A percentile compares a stretch with the other conserved stretches of the same genome.
Evolutionary conservation across 148 eudicot genomes (phyloP).

Genomic region (Amaranthus cruentus): DNA sequence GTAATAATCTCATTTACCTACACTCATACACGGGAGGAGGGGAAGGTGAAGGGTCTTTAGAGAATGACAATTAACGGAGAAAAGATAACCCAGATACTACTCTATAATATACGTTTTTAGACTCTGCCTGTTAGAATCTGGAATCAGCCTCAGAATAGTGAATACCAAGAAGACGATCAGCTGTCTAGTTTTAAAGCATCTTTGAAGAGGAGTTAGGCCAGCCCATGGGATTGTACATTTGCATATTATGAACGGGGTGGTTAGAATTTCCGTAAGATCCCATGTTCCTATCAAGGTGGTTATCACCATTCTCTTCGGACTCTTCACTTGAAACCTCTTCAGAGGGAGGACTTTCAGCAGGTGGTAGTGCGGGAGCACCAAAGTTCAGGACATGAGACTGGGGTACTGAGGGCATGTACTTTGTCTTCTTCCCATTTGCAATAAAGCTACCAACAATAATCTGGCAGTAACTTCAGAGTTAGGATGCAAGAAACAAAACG

Average conservation of each 20-base stretch:
- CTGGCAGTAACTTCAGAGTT: slow-evolving; percentile 33
- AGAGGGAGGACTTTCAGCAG: slow-evolving; percentile 53
- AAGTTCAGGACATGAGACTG: slow-evolving; percentile 38
- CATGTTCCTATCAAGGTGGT: slow-evolving; percentile 38
- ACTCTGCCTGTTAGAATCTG: slow-evolving; percentile 38
- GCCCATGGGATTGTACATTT: slow-evolving; percentile 55
- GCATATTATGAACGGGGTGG: slow-evolving; percentile 55
- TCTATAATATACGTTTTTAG: slow-evolving; percentile 19
- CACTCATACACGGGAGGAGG: background rate
- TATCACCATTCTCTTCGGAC: slow-evolving; percentile 58
- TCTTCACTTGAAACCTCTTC: slow-evolving; percentile 69
- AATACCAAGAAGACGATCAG: slow-evolving; percentile 15
- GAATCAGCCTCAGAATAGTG: slow-evolving; percentile 25
- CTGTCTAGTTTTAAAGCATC: slow-evolving; percentile 43
- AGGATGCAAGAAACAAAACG: background rate
- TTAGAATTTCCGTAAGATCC: slow-evolving; percentile 46
- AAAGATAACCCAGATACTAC: slow-evolving; percentile 7
- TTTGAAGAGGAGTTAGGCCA: slow-evolving; percentile 59
- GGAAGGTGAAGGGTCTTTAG: background rate
- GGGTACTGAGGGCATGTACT: slow-evolving; percentile 56
- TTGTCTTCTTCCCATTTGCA: slow-evolving; percentile 70
- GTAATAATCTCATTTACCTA: slow-evolving; percentile 20
- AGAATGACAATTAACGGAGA: slow-evolving; percentile 10
- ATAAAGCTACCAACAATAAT: slow-evolving; percentile 88
- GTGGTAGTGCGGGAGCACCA: slow-evolving; percentile 30